Base-by-base conservation (phyloP, 176 grass and related monocot species). In the Aechmea fasciata region DNA sequence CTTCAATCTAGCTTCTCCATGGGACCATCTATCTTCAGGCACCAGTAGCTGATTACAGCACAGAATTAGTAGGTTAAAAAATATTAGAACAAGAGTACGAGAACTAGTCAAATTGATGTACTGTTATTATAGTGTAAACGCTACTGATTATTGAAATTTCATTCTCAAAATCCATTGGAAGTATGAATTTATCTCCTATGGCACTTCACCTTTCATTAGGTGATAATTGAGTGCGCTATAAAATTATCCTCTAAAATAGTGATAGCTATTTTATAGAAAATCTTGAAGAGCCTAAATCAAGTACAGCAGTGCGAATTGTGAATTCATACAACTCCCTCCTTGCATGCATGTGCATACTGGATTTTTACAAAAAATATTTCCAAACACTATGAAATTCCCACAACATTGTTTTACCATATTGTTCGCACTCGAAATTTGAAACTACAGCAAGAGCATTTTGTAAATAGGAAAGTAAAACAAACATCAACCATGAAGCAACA, bases 1-100 rank as follows among this genome's bases (percentile, higher is more conserved):
- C 63, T 72, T 77, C 57, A 70, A 80, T 75, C 54, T 65, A 91
- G 79, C 79, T 68, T 78, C 81, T 81, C 78, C 67, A 14, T 71
- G 75, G 57, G 57, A 33, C 80, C 74, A 84, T 78, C 64, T 66
- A 81, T 22, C 82, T 71, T 81, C 66, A 67, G 47, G 63, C 22
- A 86, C 62, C 63, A 75, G 74, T 63, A 69, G 64, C 87, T 91
- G 84, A 66, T 57, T 7, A 80, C 12, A 24, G 11, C 15, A 10
- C 65, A 65, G 71, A 19, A 73, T 19, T 61, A 64, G 26, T 22
- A 48, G 17, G 59, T 47, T 13, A 20, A 13, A 13, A 48, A 57
- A 19, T 25, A 57, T 57, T 29, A 33, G 53, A 28, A 52, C 29
- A 41, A 49, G 41, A 29, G 1, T 12, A 77, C 48, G 73, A 65